Evolutionary conservation across 2,329 filamentous ascomycete species (phyloP), one percentile per base, ranked within the genome.

Genomic region (Penicillium sp.): DNA sequence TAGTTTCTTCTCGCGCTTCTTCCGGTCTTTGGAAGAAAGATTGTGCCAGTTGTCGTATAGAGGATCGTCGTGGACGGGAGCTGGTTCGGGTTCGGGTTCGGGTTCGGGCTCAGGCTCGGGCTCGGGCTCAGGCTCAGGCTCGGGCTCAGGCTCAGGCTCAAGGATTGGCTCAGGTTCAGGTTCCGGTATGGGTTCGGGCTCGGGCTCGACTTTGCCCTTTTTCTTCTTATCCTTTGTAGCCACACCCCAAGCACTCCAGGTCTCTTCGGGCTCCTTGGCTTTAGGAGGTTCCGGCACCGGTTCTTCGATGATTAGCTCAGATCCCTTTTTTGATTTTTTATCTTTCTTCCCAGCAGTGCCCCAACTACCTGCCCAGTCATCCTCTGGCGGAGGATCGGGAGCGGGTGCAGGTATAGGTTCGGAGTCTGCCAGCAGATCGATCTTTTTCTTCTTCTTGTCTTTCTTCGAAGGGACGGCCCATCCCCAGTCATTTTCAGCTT

Each of bases 1-100:
- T 10, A 73, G 33, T 33, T 65, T 64, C 57, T 71, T 73, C 52
- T 79, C 76, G 57, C 78, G 77, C 64, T 78, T 79, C 68, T 82
- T 82, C 54, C 80, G 79, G 6, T 81, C 77, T 57, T 79, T 80
- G 2, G 76, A 74, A 25, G 70, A 72, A 58, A 76, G 68, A 13
- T 59, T 68, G 14, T 66, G 64, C 73, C 75, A 79, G 6, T 67
- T 64, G 13, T 76, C 73, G 43, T 76, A 75, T 4, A 75, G 64
- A 49, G 78, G 74, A 40, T 78, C 76, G 33, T 76, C 75, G 8
- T 71, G 72, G 4, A 71, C 67, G 33, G 65, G 57, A 25, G 61
- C 68, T 4, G 64, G 71, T 64, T 74, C 73, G n/a, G 73, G 72
- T 61, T 74, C 68, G 25, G 75, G 69, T 62, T 78, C 71, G 61